Evolutionary conservation across 306 rosid species (phyloP).

Genomic region (Ochetophila trinervis): DNA sequence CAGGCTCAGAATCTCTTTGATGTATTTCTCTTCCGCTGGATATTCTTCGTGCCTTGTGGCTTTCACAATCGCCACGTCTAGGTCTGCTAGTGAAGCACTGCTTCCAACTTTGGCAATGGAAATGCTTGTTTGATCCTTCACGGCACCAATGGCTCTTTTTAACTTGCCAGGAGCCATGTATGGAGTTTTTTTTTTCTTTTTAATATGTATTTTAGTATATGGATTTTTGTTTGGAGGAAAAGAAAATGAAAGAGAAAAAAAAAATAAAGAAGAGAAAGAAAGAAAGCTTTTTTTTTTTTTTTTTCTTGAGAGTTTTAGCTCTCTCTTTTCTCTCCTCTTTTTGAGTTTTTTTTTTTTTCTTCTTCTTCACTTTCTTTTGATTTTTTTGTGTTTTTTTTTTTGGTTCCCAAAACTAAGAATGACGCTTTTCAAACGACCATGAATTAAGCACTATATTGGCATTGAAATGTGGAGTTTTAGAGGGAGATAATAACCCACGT

Average conservation of each 20-base stretch:
- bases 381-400: no score
- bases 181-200: not conserved
- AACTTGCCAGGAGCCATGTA: conserved; percentile 72
- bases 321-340: conserved; percentile 25
- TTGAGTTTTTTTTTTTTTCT: not conserved
- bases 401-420: conserved; percentile 9
- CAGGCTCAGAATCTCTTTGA: conserved; percentile 77
- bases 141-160: conserved; percentile 80
- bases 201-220: not conserved
- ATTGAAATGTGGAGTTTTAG: conserved; percentile 35
- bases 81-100: conserved; percentile 78
- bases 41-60: conserved; percentile 84
- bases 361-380: conserved; percentile 8
- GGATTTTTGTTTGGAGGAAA: conserved; percentile 8
- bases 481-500: conserved; percentile 26
- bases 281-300: conserved; percentile 1
- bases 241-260: not conserved
- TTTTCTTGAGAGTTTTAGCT: not conserved
- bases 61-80: conserved; percentile 89
- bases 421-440: conserved; percentile 30
- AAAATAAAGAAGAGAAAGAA: conserved; percentile 25
- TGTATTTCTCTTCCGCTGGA: conserved; percentile 72
- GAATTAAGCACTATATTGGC: conserved; percentile 41
- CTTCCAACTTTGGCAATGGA: conserved; percentile 88
- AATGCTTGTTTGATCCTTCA: conserved; percentile 92